Evolutionary conservation across 2,329 filamentous ascomycete species (phyloP), one percentile per base, ranked within the genome.

Genomic region (Domatiomyces globalis): DNA sequence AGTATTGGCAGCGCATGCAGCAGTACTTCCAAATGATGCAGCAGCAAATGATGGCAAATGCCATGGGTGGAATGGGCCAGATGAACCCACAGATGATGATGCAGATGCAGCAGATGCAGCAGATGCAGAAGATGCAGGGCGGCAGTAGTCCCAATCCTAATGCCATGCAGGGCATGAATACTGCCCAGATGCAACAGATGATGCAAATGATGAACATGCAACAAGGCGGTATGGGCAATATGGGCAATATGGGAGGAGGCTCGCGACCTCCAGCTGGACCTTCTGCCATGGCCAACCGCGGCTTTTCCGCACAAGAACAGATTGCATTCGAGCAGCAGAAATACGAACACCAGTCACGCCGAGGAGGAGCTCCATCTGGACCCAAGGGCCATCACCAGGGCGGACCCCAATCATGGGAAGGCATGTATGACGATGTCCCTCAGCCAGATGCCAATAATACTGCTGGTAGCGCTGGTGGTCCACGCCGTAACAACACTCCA

Each of bases 1-100:
- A 95, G 67, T 95, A 96, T 71, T 94, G 92, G 81, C 87, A 95
- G 67, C 81, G 89, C 46, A 96, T 98, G 90, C 92, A 98, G 69
- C 87, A 95, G 66, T 95, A 94, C 69, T 94, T 95, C 68, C 76
- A 83, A 52, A 83, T 95, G 78, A 92, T 95, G 87, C 88, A 94
- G 69, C 86, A 90, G 63, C 84, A 92, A 65, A 87, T 94, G 78
- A 84, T 83, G 47, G 66, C 69, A 57, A 67, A 71, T 51, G 64
- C 67, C 56, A 90, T 90, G 81, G 68, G 67, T 20, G 65, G 71
- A 53, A 80, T 58, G 53, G 47, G 48, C 25, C 72, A 71, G 53
- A 73, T 75, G 65, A 77, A 56, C 49, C 60, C 60, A 9, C 57
- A 60, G 48, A 60, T 61, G 59, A 71, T 74, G 71, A 71, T 73